These are phyloP conservation scores for Sporothrix brunneoviolacea DNA, from an alignment of 2,329 filamentous ascomycete genomes.

Conservation along the genomic window DNA sequence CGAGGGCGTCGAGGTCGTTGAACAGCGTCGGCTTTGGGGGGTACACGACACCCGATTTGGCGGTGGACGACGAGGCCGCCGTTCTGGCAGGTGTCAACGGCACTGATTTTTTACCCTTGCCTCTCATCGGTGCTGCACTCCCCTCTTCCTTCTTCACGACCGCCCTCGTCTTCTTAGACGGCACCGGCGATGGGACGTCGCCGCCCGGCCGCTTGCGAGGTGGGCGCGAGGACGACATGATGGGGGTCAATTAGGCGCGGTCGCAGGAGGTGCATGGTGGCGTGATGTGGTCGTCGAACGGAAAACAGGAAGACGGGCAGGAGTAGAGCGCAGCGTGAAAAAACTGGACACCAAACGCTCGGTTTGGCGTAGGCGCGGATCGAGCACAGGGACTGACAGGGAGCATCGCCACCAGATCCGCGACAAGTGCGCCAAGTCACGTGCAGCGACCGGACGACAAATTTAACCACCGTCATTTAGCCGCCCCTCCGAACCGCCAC, in stretches of 20 bases:
- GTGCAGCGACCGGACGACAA: not conserved
- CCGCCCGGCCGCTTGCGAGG: conserved; percentile 57
- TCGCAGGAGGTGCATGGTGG: not conserved
- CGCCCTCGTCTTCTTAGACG: conserved; percentile 24
- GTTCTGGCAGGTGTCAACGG: not conserved
- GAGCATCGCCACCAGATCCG: conserved; percentile 1
- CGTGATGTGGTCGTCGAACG: not conserved
- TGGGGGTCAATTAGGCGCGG: not conserved
- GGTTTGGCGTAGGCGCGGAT: no score
- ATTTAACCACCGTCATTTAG: not conserved
- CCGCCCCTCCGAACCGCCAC: not conserved
- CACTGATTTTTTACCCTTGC: no score
- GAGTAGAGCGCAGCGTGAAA: no score
- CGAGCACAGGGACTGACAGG: not conserved
- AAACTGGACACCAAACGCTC: not conserved
- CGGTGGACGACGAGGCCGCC: not conserved
- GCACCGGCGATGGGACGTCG: conserved; percentile 33
- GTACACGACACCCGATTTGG: conserved; percentile 18
- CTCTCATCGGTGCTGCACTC: not conserved
- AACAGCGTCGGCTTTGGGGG: conserved; percentile 52
- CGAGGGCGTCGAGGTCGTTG: conserved; percentile 51
- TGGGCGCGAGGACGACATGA: conserved; percentile 52
- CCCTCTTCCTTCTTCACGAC: conserved; percentile 20
- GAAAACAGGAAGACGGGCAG: no score
- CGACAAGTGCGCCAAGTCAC: conserved; percentile 18